phyloP scores from a whole-genome alignment of 768 basidiomycete species.

The Russula ochroleuca region DNA sequence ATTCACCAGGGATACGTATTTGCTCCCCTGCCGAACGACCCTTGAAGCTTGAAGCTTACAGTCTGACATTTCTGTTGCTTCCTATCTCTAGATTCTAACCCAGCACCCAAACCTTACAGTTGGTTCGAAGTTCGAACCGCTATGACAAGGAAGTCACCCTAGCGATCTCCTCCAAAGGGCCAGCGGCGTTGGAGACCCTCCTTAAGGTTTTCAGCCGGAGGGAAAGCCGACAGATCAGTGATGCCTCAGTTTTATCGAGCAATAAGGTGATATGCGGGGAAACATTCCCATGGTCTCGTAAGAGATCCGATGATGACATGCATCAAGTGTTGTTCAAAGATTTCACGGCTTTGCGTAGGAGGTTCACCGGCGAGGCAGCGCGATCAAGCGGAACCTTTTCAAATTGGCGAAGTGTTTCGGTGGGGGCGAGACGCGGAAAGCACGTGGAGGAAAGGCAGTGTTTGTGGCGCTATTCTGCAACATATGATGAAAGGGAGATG shows the following conservation, averaged over 20 bases:
- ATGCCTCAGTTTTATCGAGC: not conserved
- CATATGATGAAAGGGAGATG: constrained; percentile 3
- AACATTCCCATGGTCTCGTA: not conserved
- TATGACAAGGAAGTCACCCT: not conserved
- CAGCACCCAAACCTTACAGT: not conserved
- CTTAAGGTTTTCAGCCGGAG: not conserved
- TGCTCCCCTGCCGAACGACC: not conserved
- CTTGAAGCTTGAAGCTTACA: not conserved
- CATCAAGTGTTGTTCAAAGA: not conserved
- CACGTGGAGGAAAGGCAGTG: not conserved
- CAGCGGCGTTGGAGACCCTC: not conserved
- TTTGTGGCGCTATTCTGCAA: constrained; percentile 11
- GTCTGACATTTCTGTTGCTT: not conserved
- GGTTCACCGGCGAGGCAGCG: not conserved
- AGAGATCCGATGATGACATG: not conserved
- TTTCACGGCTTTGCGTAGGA: not conserved
- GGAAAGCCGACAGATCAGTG: not conserved
- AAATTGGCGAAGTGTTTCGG: not conserved
- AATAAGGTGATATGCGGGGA: not conserved
- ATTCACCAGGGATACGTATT: not conserved
- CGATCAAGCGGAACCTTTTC: not conserved
- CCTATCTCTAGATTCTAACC: not conserved
- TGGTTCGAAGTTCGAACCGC: constrained; percentile 19
- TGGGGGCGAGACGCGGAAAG: constrained; percentile 2
- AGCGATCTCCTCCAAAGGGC: not conserved